Percentiles rank a stretch among this genome's conserved stretches.
phyloP scores from a whole-genome alignment of 2,329 filamentous ascomycete species.

The Cladosporium sp. region DNA sequence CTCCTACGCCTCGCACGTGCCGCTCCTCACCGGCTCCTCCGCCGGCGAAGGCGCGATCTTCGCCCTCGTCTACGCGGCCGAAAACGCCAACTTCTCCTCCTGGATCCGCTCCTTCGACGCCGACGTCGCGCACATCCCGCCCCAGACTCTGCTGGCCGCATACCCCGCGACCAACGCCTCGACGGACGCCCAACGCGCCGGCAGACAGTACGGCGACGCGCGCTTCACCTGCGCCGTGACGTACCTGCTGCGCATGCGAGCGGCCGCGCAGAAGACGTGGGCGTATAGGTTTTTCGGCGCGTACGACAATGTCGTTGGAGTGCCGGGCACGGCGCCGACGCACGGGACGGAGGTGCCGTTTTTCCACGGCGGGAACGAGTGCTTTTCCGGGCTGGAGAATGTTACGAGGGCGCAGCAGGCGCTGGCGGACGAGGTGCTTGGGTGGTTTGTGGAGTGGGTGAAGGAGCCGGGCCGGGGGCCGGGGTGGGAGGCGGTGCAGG shows the following conservation, averaged over 20 bases:
- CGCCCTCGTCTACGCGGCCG: background rate
- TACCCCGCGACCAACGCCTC: conserved; percentile 33
- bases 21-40: conserved; percentile 23
- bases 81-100: conserved; percentile 30
- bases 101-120: conserved; percentile 43
- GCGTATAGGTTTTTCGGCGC: conserved; percentile 38
- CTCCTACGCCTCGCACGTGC: conserved; percentile 11
- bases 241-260: conserved; percentile 6
- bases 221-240: conserved; percentile 20
- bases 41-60: conserved; percentile 21
- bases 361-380: conserved; percentile 20
- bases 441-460: conserved; percentile 18
- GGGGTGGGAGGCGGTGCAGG: conserved; percentile 4
- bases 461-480: conserved; percentile 19
- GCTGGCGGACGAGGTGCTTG: conserved; percentile 18
- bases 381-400: conserved; percentile 5
- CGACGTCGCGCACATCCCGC: conserved; percentile 35
- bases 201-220: conserved; percentile 38
- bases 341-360: conserved; percentile 29
- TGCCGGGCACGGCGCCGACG: conserved; percentile 24
- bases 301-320: conserved; percentile 15
- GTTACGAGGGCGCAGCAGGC: conserved; percentile 17
- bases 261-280: conserved; percentile 16
- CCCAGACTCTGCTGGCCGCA: conserved; percentile 27
- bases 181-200: conserved; percentile 36